Evolutionary conservation across 306 rosid species (phyloP), one percentile per base, ranked within the genome.

Genomic region (cucumber (Cucumis sativus)): DNA sequence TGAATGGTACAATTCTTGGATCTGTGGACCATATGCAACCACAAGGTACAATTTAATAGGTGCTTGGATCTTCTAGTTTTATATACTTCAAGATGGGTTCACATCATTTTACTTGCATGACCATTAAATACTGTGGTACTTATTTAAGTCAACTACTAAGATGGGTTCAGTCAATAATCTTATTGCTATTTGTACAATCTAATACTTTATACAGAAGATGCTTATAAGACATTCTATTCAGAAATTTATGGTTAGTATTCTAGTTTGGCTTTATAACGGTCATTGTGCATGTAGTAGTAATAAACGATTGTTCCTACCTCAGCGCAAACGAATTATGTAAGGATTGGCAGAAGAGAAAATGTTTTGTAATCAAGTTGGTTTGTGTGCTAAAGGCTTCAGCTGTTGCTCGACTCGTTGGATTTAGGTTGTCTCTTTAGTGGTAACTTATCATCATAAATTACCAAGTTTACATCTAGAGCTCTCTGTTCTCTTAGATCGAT

Each of bases 21-120:
- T 88, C 96, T 25, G 98, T 92, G 55, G 98, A 95, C 79, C 98
- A 95, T 87, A 89, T 95, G 79, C 90, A 88, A 85, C 96, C 97
- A 82, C 89, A 92, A 95, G 98, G 98, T 95, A 85, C 84, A 17
- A 77, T 59, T 82, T 15, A 80, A 40, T 74, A 7, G 0, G 7
- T 7, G 15, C 61, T 28, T 45, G 3, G n/a, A 1, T 51, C 1
- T 33, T 33, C 37, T 15, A 37, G 25, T 12, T 30, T 30, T 16
- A 11, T 63, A 33, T 63, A 63, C 69, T 63, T 30, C 21, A 33
- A 13, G 69, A 63, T 8, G 17, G 21, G 37, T 10, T 43, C 75
- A 21, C 39, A 0, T 43, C 12, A 20, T 7, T 69, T 23, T 1
- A 68, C 37, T 68, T 43, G 56, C 18, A n/a, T 0, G 54, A 41